Evolutionary conservation across 768 basidiomycete species (phyloP), one percentile per base, ranked within the genome.

Genomic region (Tylopilus felleus): DNA sequence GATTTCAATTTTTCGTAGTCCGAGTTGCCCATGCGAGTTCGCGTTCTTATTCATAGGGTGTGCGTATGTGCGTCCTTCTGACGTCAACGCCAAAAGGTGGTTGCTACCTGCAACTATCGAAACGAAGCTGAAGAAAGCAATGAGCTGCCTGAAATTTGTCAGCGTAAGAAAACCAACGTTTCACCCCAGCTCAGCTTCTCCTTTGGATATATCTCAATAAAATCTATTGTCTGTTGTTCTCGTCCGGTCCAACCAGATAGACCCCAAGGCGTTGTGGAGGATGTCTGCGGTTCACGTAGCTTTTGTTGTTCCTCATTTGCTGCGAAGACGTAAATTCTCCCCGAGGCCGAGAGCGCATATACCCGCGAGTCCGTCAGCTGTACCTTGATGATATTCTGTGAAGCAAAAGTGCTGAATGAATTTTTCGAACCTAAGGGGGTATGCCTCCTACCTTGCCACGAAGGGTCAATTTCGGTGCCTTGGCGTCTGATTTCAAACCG

Each of bases 21-120:
- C 94, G 8, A 98, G 82, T 66, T 97, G 94, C 1, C 90, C 89
- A 65, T 84, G 81, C 1, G 79, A 73, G 70, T 98, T 98, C 27
- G 88, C 93, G 9, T 78, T 68, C 58, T 82, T 82, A 58, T 81
- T 82, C 40, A 90, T 75, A 0, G 94, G 90, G 63, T 91, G 83
- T 3, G 84, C 80, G 65, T 89, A 93, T 5, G 88, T 80, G 44
- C 91, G 86, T 3, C 93, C 93, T 35, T 71, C 54, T 10, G 83
- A 85, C 9, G 88, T 87, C 38, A 88, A 67, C 5, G 83, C 86
- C n/a, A 90, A 78, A 10, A 90, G 72, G 64, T 90, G 88, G 63
- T 85, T 81, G 14, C 74, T 68, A 14, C 94, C 93, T 2, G 87
- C 81, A 5, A 85, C 80, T 22, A 98, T 85, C 1, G 84, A 84